Base-by-base conservation (phyloP, 2,329 filamentous ascomycete genomes). In the Colletotrichum orbiculare region DNA sequence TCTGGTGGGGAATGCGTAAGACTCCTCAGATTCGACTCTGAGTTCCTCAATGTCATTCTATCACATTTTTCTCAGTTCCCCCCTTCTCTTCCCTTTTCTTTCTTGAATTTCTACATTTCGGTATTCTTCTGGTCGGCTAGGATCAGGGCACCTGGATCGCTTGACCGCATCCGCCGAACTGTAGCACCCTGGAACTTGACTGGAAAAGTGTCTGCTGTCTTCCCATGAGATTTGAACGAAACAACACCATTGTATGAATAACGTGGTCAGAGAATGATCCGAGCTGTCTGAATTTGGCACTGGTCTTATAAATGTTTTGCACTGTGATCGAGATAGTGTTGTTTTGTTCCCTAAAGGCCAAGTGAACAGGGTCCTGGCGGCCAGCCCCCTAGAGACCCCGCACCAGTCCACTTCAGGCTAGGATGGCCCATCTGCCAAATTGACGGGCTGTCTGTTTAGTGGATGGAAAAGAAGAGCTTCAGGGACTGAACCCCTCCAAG, bases 341-440 rank as follows among this genome's bases (percentile, higher is more conserved):
- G 39, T 42, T 42, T 42, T 42, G 39, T 42, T 42, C 39, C 39
- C 25, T 25, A 25, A 25, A 25, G 2, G 25, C 38, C 38, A 41
- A 8, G 9, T 3, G 2, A 41, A n/a, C 43, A 48, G 63, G 63
- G 58, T 43, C 47, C 37, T 35, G 43, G 53, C 39, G 42, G 35
- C 13, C 8, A 25, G 39, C 12, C 63, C 46, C 35, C 34, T 41
- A 37, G 34, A 39, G 50, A 66, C 63, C 63, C 63, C 63, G 58
- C 63, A 66, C 63, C 63, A 66, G 48, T 37, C 58, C 47, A 9
- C 1, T 63, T 57, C 7, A 2, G 63, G 63, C 37, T 57, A 63
- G 43, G 47, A 49, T 41, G 15, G 58, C 17, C 47, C 42, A 46
- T 34, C 41, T 43, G 8, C 58, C 63, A 66, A 66, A 57, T 66